Evolutionary conservation across 2,329 filamentous ascomycete species (phyloP).

Genomic region (Pseudogymnoascus sp.): DNA sequence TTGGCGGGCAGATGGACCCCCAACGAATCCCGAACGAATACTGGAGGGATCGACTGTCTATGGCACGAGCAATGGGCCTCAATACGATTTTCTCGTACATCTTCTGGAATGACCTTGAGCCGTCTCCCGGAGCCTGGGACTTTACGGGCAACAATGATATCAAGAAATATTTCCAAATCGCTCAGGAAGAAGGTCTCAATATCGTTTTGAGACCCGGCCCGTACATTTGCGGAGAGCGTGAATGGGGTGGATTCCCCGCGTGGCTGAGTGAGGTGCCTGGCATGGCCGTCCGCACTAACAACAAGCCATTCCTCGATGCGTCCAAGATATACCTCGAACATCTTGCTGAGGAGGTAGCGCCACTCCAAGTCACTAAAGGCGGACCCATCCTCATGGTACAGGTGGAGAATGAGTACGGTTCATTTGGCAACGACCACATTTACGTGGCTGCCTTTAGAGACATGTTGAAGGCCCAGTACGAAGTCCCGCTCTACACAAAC

Average conservation of each 20-base stretch:
- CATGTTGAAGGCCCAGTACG: slow-evolving; percentile 35
- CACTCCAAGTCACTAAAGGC: slow-evolving; percentile 37
- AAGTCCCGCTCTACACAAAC: slow-evolving; percentile 40
- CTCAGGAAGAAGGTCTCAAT: slow-evolving; percentile 39
- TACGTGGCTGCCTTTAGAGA: slow-evolving; percentile 36
- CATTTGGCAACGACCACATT: slow-evolving; percentile 36
- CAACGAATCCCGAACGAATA: slow-evolving; percentile 40
- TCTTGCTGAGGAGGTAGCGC: slow-evolving; percentile 36
- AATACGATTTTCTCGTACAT: slow-evolving; percentile 45
- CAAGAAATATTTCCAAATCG: slow-evolving; percentile 38
- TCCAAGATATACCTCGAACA: slow-evolving; percentile 38
- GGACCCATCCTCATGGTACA: slow-evolving; percentile 41
- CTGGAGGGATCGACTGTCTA: slow-evolving; percentile 38
- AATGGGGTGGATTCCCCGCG: slow-evolving; percentile 34
- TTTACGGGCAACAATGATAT: slow-evolving; percentile 38
- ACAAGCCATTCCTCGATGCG: slow-evolving; percentile 33
- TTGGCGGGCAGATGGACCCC: slow-evolving; percentile 43
- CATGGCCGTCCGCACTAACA: slow-evolving; percentile 33
- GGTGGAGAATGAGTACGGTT: slow-evolving; percentile 46
- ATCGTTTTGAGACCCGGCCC: slow-evolving; percentile 40
- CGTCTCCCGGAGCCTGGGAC: slow-evolving; percentile 32
- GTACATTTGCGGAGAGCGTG: slow-evolving; percentile 41
- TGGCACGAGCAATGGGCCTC: slow-evolving; percentile 39
- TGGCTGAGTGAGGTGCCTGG: slow-evolving; percentile 36
- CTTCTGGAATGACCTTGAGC: slow-evolving; percentile 43